Percentiles rank a stretch among this genome's conserved stretches.
Evolutionary conservation across 176 grass and related monocot species (phyloP).

Genomic region (Canna indica): DNA sequence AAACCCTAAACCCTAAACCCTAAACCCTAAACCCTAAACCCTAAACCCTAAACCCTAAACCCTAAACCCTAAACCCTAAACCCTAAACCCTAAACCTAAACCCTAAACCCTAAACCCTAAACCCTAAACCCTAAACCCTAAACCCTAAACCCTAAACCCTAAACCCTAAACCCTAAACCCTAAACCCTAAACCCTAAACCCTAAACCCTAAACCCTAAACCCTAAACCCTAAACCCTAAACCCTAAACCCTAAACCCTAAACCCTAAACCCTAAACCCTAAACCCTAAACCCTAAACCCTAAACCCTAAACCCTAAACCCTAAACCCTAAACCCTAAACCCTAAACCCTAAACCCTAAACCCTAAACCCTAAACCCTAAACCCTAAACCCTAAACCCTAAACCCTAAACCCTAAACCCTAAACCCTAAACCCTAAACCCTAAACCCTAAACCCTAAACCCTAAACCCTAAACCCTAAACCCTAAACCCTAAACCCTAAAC

Average conservation of each 20-base stretch:
- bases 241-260: slow-evolving; percentile 22
- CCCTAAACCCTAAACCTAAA: slow-evolving; percentile 11
- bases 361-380: slow-evolving; percentile 24
- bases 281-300: slow-evolving; percentile 24
- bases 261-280: slow-evolving; percentile 21
- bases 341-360: slow-evolving; percentile 26
- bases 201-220: slow-evolving; percentile 26
- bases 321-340: slow-evolving; percentile 14
- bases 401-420: slow-evolving; percentile 4
- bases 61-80: slow-evolving; percentile 5
- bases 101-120: slow-evolving; percentile 19
- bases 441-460: slow-evolving; percentile 26
- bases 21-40: slow-evolving; percentile 24
- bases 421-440: slow-evolving; percentile 24
- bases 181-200: slow-evolving; percentile 22
- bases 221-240: slow-evolving; percentile 23
- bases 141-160: slow-evolving; percentile 24
- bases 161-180: slow-evolving; percentile 13
- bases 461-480: slow-evolving; percentile 30
- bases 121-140: slow-evolving; percentile 17
- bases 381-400: slow-evolving; percentile 21
- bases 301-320: slow-evolving; percentile 23
- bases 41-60: slow-evolving; percentile 12
- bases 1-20: slow-evolving; percentile 26
- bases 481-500: slow-evolving; percentile 22